Evolutionary conservation across 2,329 filamentous ascomycete species (phyloP).

Genomic region (Cladorrhinum sp.): DNA sequence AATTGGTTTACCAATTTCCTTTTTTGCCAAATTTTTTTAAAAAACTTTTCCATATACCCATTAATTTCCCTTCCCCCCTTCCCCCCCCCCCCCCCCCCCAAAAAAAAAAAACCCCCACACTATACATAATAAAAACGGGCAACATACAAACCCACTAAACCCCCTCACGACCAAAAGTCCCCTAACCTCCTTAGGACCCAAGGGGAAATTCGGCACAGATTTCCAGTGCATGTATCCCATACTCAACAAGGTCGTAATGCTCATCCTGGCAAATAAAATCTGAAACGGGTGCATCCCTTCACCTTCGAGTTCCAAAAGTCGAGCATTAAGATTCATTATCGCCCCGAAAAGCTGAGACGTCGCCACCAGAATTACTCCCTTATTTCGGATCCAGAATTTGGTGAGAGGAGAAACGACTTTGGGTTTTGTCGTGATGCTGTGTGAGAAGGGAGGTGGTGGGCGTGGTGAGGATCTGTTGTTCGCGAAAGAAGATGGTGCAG

Average conservation of each 20-base stretch:
- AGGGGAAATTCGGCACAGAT: slow-evolving; percentile 64
- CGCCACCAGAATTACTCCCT: slow-evolving; percentile 70
- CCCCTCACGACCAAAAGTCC: slow-evolving; percentile 67
- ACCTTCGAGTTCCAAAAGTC: slow-evolving; percentile 69
- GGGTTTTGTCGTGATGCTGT: slow-evolving; percentile 58
- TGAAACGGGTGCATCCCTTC: slow-evolving; percentile 78
- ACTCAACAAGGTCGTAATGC: slow-evolving; percentile 65
- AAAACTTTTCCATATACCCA: too few species aligned
- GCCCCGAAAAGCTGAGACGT: slow-evolving; percentile 77
- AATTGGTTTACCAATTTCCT: too few species aligned
- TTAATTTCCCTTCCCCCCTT: too few species aligned
- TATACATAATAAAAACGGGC: neutral
- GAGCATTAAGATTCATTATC: slow-evolving; percentile 79
- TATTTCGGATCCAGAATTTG: slow-evolving; percentile 61
- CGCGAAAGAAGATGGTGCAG: slow-evolving; percentile 41
- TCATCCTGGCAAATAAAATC: slow-evolving; percentile 78
- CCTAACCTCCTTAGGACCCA: slow-evolving; percentile 66
- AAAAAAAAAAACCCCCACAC: too few species aligned
- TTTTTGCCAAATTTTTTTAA: too few species aligned
- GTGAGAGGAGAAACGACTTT: slow-evolving; percentile 25
- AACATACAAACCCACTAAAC: slow-evolving; percentile 54
- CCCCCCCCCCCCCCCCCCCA: too few species aligned
- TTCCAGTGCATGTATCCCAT: slow-evolving; percentile 73
- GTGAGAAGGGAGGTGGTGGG: slow-evolving; percentile 23
- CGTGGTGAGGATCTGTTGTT: slow-evolving; percentile 28